These are phyloP conservation scores for Haplosporangium sp. DNA, from an alignment of 371 early-diverging fungal genomes.

Conservation along the genomic window DNA sequence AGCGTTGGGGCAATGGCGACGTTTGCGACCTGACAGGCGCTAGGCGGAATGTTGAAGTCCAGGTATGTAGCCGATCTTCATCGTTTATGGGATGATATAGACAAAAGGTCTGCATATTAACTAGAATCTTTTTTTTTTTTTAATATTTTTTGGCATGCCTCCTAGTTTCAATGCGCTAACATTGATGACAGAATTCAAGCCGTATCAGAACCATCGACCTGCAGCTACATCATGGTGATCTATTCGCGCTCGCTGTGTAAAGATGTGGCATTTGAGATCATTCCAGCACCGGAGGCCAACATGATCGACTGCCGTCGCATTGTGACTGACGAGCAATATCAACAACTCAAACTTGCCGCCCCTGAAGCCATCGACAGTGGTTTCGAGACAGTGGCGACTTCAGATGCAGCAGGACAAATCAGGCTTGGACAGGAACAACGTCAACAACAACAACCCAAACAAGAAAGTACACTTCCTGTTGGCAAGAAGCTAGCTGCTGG, in stretches of 20 bases:
- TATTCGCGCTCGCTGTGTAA: slow-evolving; percentile 78
- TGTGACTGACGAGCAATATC: slow-evolving; percentile 63
- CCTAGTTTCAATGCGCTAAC: slow-evolving; percentile 71
- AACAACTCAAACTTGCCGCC: slow-evolving; percentile 2
- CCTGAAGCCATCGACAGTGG: slow-evolving; percentile 27
- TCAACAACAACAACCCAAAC: neutral
- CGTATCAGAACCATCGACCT: slow-evolving; percentile 71
- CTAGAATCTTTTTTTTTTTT: neutral
- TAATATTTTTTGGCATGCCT: neutral
- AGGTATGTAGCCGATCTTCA: slow-evolving; percentile 53
- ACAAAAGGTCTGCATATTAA: neutral
- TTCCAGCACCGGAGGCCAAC: slow-evolving; percentile 59
- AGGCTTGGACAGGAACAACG: slow-evolving; percentile 13
- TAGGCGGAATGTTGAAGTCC: slow-evolving; percentile 77
- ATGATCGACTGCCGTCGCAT: slow-evolving; percentile 72
- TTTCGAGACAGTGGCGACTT: slow-evolving; percentile 1
- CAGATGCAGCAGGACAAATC: slow-evolving; percentile 13
- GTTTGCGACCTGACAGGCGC: slow-evolving; percentile 77
- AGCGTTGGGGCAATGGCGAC: slow-evolving; percentile 78
- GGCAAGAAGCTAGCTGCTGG: neutral
- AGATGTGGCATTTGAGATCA: slow-evolving; percentile 66
- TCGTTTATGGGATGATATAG: neutral
- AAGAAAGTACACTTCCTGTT: neutral
- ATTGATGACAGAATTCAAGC: slow-evolving; percentile 65
- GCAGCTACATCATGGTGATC: slow-evolving; percentile 78